Evolutionary conservation across 352 stramenopile genomes (phyloP).

Genomic region (Globisporangium alternatum): DNA sequence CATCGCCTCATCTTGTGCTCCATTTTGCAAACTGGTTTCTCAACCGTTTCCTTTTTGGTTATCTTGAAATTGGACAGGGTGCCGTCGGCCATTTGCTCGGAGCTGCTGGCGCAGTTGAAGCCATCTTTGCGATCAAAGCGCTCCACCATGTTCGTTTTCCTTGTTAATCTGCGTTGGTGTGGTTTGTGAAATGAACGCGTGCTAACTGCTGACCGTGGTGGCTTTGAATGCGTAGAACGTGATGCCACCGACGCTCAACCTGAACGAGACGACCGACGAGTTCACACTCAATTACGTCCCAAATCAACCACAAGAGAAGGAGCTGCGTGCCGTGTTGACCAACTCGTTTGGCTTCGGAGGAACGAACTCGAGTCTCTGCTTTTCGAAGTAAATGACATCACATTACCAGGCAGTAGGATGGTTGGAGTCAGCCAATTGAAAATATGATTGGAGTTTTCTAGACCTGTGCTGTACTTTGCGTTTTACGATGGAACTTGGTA

Average conservation of each 20-base stretch:
- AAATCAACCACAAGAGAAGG: conserved; percentile 60
- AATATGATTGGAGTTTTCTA: neutral
- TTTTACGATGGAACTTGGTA: conserved; percentile 33
- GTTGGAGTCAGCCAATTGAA: neutral
- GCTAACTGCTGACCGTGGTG: conserved; percentile 1
- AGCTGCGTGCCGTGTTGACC: conserved; percentile 79
- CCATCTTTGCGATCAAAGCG: conserved; percentile 93
- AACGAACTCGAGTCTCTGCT: conserved; percentile 90
- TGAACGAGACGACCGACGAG: conserved; percentile 68
- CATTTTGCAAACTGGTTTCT: neutral
- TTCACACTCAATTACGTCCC: conserved; percentile 88
- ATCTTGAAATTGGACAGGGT: conserved; percentile 45
- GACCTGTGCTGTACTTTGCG: neutral
- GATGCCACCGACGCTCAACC: conserved; percentile 94
- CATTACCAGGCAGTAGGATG: neutral
- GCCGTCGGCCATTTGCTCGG: conserved; percentile 94
- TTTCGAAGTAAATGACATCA: conserved; percentile 48
- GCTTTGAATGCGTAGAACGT: conserved; percentile 46
- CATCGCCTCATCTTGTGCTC: no score
- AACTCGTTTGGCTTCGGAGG: conserved; percentile 99
- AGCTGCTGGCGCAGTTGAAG: conserved; percentile 95
- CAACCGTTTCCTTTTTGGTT: neutral
- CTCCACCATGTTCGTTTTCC: conserved; percentile 72
- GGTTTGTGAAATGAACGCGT: neutral
- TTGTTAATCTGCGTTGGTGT: neutral